Base-by-base conservation (phyloP, 768 basidiomycete species). In the Obba rivulosa region DNA sequence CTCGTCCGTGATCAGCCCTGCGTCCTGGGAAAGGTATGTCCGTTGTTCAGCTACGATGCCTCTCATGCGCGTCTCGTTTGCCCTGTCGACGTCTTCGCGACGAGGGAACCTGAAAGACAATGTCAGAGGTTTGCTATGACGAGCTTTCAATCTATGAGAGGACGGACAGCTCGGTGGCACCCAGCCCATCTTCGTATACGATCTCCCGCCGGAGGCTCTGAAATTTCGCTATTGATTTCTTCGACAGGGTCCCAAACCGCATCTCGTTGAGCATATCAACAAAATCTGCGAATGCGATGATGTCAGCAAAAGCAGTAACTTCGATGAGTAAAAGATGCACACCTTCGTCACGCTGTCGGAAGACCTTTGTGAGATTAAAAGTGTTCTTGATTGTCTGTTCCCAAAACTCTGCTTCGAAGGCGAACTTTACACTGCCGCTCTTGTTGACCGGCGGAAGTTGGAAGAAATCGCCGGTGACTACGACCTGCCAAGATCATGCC, bases 191-290 rank as follows among this genome's bases (percentile, higher is more conserved):
- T 8, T 78, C 75, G 56, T 91, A 93, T 2, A 69, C 50, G 17
- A 94, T 81, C n/a, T 73, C 65, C 28, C 93, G 73, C 2, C 79
- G 75, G n/a, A 98, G 71, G 0, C 68, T 69, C 55, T 65, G 78
- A 72, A 98, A 97, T 47, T 75, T 81, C 25, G 60, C 48, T 50
- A 92, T 83, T 0, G 92, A 93, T 18, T 70, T 68, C 2, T 60
- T 52, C 1, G 82, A 76, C 25, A 98, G 67, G 16, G 57, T 69
- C 3, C 96, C 96, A 57, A 92, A 95, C 14, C 96, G 82, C 96
- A 98, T 98, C 65, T 98, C 93, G 62, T 97, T 99, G 43, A 98
- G 73, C 92, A 98, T 98, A 64, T 90, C 77, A 43, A 99, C 80
- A 61, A 99, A 97, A 45, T 82, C 92, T 92, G 62, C 28, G 45